Base-by-base conservation (phyloP, 768 basidiomycete species). In the Leucosporidium yakuticum region DNA sequence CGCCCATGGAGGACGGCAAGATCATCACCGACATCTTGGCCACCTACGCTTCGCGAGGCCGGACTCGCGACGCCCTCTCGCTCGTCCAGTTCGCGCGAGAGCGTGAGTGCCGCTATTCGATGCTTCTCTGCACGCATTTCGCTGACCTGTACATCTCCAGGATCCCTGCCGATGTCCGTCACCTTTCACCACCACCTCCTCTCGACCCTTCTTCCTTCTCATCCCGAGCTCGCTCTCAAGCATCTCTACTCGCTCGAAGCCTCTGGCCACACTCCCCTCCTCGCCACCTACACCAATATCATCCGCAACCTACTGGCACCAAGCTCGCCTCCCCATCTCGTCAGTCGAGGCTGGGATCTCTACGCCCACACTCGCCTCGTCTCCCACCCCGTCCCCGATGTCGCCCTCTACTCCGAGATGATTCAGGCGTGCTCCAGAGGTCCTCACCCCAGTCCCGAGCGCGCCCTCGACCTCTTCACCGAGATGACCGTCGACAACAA, bases 331-430 rank as follows among this genome's bases (percentile, higher is more conserved):
- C 44, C 84, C 84, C 73, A 81, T 81, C 53, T 80, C 81, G 32
- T 81, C 65, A 71, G 75, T 8, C 87, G 90, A 68, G 94, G 90
- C 4, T 96, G 91, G 91, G 91, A 98, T 76, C 84, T 97, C 50
- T 97, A 91, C 78, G 82, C 89, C 3, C 95, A 99, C 78, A 94
- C 96, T 90, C 90, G 95, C 56, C 93, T 96, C 69, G 89, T 90
- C 20, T 91, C 95, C 1, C 92, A 98, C 77, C 87, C 91, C 1
- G 80, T 81, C 5, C 93, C 94, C 0, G 86, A 88, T 69, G 81
- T 81, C 20, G 78, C 82, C 29, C 81, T 94, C 11, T 98, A 91
- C 79, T 84, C 86, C 0, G 77, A 84, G 47, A 96, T 99, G 92
- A 91, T 99, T 73, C 83, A 84, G 7, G 88, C 91, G 0, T 97